phyloP scores from a whole-genome alignment of 495 filamentous ascomycete genomes.

The Aspergillus homomorphus region DNA sequence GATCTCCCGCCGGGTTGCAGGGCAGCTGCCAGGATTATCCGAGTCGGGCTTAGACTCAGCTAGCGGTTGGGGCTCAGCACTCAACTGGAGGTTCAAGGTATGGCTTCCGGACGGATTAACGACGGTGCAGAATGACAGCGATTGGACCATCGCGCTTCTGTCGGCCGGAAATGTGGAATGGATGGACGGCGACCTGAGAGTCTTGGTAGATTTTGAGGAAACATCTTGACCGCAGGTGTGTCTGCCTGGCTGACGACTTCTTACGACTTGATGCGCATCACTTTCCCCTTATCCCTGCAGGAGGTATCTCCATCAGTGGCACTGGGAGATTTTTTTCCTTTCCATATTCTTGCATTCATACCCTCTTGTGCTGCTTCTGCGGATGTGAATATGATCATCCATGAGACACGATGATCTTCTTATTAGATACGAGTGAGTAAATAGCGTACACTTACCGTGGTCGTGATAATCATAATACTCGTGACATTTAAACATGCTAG shows the following conservation, averaged over 20 bases:
- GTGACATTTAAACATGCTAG: not conserved
- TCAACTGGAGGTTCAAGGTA: constrained; percentile 38
- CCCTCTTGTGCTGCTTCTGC: not conserved
- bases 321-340: not conserved
- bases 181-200: constrained; percentile 51
- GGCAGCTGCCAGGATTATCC: constrained; percentile 30
- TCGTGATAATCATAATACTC: not conserved
- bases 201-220: constrained; percentile 40
- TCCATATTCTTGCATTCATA: not conserved
- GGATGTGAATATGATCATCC: constrained; percentile 1
- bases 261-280: not conserved
- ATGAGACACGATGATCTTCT: not conserved
- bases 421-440: not conserved
- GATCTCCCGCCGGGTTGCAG: constrained; percentile 33
- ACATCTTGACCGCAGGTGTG: not conserved
- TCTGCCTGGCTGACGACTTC: not conserved
- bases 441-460: not conserved
- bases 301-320: no score
- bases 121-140: constrained; percentile 36
- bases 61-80: constrained; percentile 15
- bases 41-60: constrained; percentile 16
- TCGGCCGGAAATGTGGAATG: constrained; percentile 46
- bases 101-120: constrained; percentile 43
- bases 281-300: no score
- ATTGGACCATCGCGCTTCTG: constrained; percentile 44